phyloP scores from a whole-genome alignment of 164 flowering plant species.

The Kalanchoe fedtschenkoi region DNA sequence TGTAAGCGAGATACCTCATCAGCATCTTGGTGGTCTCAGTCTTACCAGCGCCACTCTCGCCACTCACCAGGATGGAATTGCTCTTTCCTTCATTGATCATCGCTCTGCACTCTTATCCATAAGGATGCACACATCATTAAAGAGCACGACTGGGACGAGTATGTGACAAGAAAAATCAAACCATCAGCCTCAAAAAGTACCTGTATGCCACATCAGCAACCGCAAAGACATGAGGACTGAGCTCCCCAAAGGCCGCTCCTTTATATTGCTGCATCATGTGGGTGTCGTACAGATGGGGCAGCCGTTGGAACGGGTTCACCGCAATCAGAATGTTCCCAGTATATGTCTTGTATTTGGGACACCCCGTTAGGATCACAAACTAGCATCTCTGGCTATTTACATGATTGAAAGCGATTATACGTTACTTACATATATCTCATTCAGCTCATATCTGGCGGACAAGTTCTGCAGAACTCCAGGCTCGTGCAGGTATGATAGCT shows the following conservation, averaged over 20 bases:
- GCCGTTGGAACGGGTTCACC: constrained; percentile 90
- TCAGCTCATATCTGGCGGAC: constrained; percentile 89
- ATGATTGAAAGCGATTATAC: no score
- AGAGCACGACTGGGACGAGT: constrained; percentile 1
- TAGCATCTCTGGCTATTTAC: background rate
- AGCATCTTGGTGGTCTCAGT: constrained; percentile 99
- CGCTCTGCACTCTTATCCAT: constrained; percentile 39
- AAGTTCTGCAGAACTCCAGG: constrained; percentile 93
- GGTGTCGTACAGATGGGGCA: constrained; percentile 93
- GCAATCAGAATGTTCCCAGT: constrained; percentile 97
- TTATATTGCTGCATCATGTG: constrained; percentile 99
- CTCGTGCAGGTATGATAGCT: constrained; percentile 96
- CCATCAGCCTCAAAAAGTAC: constrained; percentile 24
- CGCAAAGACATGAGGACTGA: constrained; percentile 99
- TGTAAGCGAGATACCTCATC: constrained; percentile 90
- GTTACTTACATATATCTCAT: constrained; percentile 94
- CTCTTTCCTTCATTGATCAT: constrained; percentile 98
- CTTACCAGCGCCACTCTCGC: constrained; percentile 99
- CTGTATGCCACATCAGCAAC: constrained; percentile 95
- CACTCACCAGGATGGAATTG: constrained; percentile 96
- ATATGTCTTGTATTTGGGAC: constrained; percentile 52
- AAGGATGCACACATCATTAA: constrained; percentile 10
- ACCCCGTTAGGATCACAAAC: background rate
- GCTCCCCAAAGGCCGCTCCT: constrained; percentile 90
- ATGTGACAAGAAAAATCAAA: background rate